Evolutionary conservation across 495 filamentous ascomycete genomes (phyloP).

Genomic region (Pseudevernia furfuracea): DNA sequence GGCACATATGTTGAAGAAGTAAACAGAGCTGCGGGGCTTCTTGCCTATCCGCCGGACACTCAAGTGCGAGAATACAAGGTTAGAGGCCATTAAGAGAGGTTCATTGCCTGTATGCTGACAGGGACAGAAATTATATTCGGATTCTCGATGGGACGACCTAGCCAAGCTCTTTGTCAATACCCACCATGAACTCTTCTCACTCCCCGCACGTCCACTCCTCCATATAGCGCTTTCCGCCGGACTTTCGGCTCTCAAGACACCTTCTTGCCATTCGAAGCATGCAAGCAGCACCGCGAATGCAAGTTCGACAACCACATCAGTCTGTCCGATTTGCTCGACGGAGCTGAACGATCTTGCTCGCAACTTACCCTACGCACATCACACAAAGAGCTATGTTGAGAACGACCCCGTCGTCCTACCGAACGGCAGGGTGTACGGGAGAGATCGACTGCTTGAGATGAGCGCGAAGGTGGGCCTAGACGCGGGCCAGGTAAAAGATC

Average conservation of each 20-base stretch:
- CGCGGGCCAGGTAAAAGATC: slow-evolving; percentile 69
- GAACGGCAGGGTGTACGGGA: slow-evolving; percentile 79
- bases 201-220: slow-evolving; percentile 76
- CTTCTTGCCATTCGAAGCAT: slow-evolving; percentile 73
- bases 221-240: slow-evolving; percentile 88
- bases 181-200: slow-evolving; percentile 77
- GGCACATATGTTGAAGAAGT: slow-evolving; percentile 63
- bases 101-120: slow-evolving; percentile 19
- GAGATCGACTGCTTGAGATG: slow-evolving; percentile 62
- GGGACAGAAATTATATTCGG: slow-evolving; percentile 61
- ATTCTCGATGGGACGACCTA: slow-evolving; percentile 63
- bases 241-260: slow-evolving; percentile 90
- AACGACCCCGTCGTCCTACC: slow-evolving; percentile 78
- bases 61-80: slow-evolving; percentile 57
- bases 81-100: slow-evolving; percentile 18
- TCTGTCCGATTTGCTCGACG: slow-evolving; percentile 92
- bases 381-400: slow-evolving; percentile 86
- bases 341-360: slow-evolving; percentile 88
- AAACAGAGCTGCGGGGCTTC: slow-evolving; percentile 65
- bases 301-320: slow-evolving; percentile 50
- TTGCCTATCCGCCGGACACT: slow-evolving; percentile 63
- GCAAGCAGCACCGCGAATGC: slow-evolving; percentile 52
- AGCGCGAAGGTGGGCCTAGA: slow-evolving; percentile 62
- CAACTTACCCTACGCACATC: slow-evolving; percentile 86
- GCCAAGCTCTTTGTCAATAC: slow-evolving; percentile 78